Evolutionary conservation across 768 basidiomycete species (phyloP).

Genomic region (Phanerochaete sordida): DNA sequence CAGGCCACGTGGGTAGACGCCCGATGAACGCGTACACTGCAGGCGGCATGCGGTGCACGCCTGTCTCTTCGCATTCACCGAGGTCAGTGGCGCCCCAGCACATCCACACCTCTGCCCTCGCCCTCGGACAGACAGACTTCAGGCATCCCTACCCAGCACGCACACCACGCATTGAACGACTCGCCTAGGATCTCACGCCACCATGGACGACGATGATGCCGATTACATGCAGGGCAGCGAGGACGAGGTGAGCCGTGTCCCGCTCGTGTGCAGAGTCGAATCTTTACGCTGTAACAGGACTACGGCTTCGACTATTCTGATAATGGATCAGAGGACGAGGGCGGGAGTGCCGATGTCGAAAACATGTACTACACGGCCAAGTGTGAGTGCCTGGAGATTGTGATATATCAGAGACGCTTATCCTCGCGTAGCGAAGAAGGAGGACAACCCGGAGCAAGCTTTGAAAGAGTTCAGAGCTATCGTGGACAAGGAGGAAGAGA

Average conservation of each 20-base stretch:
- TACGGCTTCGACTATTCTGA: conserved; percentile 98
- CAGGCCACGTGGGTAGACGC: not conserved
- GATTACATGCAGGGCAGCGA: conserved; percentile 92
- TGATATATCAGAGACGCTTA: not conserved
- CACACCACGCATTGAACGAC: not conserved
- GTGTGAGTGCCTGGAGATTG: conserved; percentile 46
- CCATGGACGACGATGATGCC: conserved; percentile 91
- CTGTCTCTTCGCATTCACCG: not conserved
- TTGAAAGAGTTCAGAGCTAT: conserved; percentile 86
- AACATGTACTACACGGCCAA: conserved; percentile 99
- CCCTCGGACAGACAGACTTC: no score
- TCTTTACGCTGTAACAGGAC: conserved; percentile 46
- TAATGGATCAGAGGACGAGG: conserved; percentile 77
- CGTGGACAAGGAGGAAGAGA: conserved; percentile 87
- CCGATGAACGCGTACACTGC: not conserved
- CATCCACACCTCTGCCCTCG: not conserved
- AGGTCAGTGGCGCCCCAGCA: not conserved
- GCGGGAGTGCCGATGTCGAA: conserved; percentile 85
- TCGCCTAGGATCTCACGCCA: conserved; percentile 8
- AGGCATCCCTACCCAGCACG: no score
- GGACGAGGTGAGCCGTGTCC: conserved; percentile 56
- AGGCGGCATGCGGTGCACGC: not conserved
- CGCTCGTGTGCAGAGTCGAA: not conserved
- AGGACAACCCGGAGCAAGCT: conserved; percentile 90
- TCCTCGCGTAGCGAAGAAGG: conserved; percentile 72